Percentiles rank a stretch among this genome's conserved stretches.
Evolutionary conservation across 2,329 filamentous ascomycete genomes (phyloP).

Genomic region (Fonsecaea pedrosoi): DNA sequence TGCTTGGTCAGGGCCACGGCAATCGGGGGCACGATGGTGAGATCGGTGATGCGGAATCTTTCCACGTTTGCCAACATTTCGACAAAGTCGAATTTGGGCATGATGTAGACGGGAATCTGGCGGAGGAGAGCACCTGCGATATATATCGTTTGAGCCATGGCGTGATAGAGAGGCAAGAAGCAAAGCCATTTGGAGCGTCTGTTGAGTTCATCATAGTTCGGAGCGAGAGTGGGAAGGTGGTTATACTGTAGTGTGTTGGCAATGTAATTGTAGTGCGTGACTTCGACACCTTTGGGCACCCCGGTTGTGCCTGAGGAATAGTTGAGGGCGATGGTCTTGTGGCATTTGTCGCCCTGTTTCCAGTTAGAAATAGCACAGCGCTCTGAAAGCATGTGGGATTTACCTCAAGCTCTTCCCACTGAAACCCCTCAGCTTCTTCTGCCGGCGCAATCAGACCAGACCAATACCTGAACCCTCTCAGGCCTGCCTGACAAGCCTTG

Average conservation of each 20-base stretch:
- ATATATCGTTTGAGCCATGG: constrained; percentile 8
- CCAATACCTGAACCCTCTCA: constrained; percentile 29
- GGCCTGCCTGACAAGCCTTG: neutral
- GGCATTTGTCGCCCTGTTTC: constrained; percentile 45
- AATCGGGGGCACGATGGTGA: constrained; percentile 56
- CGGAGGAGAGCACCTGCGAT: constrained; percentile 63
- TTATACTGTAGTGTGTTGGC: constrained; percentile 48
- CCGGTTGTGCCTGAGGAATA: constrained; percentile 61
- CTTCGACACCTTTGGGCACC: constrained; percentile 59
- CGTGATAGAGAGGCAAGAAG: constrained; percentile 25
- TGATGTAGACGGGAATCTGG: constrained; percentile 69
- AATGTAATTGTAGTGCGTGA: constrained; percentile 58
- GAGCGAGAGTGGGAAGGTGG: constrained; percentile 10
- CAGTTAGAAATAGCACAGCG: neutral
- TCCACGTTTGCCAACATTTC: constrained; percentile 50
- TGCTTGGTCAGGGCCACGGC: constrained; percentile 43
- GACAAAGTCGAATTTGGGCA: constrained; percentile 48
- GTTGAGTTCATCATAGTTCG: constrained; percentile 2
- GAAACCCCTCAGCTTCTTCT: constrained; percentile 45
- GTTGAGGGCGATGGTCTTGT: constrained; percentile 55
- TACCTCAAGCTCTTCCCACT: constrained; percentile 42
- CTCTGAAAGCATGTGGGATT: no score
- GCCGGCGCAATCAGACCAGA: constrained; percentile 52
- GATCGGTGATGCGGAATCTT: constrained; percentile 56
- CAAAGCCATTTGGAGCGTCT: constrained; percentile 12